Conservation (phyloP, 2,329 filamentous ascomycete species). For the Alternaria sp. region DNA sequence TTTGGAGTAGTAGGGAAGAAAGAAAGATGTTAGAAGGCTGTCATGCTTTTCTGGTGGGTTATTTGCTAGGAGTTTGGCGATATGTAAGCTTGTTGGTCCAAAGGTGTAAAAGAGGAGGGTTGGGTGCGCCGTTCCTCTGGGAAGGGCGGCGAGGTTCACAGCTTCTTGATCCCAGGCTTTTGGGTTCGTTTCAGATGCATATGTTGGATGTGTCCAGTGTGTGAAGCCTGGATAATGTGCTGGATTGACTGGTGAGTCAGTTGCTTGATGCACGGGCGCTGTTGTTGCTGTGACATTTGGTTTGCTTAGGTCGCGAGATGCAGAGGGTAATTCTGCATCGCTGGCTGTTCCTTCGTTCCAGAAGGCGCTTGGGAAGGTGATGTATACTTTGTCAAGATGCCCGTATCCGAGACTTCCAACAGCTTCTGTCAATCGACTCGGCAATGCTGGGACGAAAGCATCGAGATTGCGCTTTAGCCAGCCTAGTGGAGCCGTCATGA, state of each 20-base stretch:
- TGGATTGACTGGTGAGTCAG: conserved; percentile 38
- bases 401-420: conserved; percentile 74
- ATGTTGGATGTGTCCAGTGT: conserved; percentile 77
- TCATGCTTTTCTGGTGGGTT: conserved; percentile 55
- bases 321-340: conserved; percentile 1
- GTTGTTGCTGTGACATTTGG: conserved; percentile 51
- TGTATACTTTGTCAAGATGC: conserved; percentile 70
- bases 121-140: conserved; percentile 68
- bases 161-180: conserved; percentile 76
- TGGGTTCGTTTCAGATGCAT: conserved; percentile 69
- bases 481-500: conserved; percentile 73
- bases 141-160: conserved; percentile 77
- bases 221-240: conserved; percentile 70
- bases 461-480: conserved; percentile 54
- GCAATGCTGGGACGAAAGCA: conserved; percentile 68
- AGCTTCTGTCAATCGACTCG: conserved; percentile 64
- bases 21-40: conserved; percentile 68
- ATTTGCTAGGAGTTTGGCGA: conserved; percentile 37
- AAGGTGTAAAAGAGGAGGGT: conserved; percentile 86
- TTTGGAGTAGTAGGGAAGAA: conserved; percentile 78
- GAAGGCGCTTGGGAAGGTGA: conserved; percentile 76
- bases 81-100: conserved; percentile 57
- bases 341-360: conserved; percentile 62
- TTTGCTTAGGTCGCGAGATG: conserved; percentile 21
- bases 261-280: conserved; percentile 46